These are phyloP conservation scores for Potentilla sterilis DNA, from an alignment of 306 rosid species.

Conservation along the genomic window DNA sequence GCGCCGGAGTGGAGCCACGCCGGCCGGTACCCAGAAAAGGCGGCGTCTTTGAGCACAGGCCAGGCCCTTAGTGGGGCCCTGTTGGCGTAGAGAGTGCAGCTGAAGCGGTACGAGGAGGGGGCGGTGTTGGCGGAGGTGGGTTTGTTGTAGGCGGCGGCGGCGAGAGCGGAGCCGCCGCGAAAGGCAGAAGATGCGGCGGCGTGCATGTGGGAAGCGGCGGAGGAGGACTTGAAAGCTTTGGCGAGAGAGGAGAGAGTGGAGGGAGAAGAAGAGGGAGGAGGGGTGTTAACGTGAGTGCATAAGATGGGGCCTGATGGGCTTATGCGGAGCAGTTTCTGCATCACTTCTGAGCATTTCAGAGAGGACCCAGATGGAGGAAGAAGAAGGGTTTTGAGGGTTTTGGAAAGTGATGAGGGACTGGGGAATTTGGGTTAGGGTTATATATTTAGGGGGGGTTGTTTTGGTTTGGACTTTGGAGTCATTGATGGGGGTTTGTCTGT, in stretches of 20 bases:
- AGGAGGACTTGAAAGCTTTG: conserved; percentile 8
- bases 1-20: conserved; percentile 44
- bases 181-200: conserved; percentile 27
- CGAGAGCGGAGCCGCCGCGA: conserved; percentile 19
- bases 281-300: conserved; percentile 36
- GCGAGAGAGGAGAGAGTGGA: conserved; percentile 14
- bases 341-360: conserved; percentile 61
- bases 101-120: conserved; percentile 23
- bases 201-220: conserved; percentile 31
- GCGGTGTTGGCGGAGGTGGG: conserved; percentile 8
- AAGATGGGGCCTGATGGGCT: conserved; percentile 44
- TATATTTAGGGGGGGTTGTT: not conserved
- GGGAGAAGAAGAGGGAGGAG: conserved; percentile 7
- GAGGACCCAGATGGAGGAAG: not conserved
- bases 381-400: conserved; percentile 7
- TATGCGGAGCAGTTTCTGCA: conserved; percentile 71
- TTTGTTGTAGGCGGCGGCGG: conserved; percentile 16
- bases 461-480: not conserved
- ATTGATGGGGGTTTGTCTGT: not conserved
- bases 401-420: no score
- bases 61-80: conserved; percentile 38
- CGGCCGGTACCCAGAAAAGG: conserved; percentile 24
- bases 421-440: not conserved
- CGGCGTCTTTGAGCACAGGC: conserved; percentile 39
- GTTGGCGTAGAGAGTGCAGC: conserved; percentile 28